Evolutionary conservation across 176 grass and related monocot species (phyloP).

Genomic region (Rhynchospora tenuis): DNA sequence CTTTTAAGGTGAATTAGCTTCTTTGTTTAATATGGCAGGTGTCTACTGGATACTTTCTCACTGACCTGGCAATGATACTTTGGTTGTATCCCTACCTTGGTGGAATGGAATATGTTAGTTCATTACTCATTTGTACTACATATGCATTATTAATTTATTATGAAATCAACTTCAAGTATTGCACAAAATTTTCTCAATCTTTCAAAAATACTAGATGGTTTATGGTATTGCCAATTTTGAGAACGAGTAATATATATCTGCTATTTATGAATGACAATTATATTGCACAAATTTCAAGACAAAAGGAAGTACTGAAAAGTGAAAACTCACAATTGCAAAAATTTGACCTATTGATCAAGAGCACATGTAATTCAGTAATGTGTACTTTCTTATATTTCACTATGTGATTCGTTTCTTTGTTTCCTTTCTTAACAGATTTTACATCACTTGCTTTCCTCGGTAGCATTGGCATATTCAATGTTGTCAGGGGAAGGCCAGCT

Average conservation of each 20-base stretch:
- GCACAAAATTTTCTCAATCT: neutral
- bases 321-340: neutral
- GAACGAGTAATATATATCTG: neutral
- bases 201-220: neutral
- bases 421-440: conserved; percentile 50
- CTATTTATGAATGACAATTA: neutral
- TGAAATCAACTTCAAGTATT: neutral
- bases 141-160: neutral
- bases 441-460: conserved; percentile 73
- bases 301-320: neutral
- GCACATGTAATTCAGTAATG: neutral
- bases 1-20: conserved; percentile 3
- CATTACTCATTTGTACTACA: neutral
- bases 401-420: neutral
- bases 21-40: conserved; percentile 47
- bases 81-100: conserved; percentile 91
- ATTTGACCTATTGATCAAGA: neutral
- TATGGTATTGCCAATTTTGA: neutral
- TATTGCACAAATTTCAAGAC: neutral
- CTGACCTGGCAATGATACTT: conserved; percentile 89
- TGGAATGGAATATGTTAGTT: conserved; percentile 96
- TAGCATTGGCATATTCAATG: conserved; percentile 85
- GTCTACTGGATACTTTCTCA: conserved; percentile 87
- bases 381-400: neutral
- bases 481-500: conserved; percentile 82